phyloP scores from a whole-genome alignment of 306 rosid species.

The Begonia fuchsioides region DNA sequence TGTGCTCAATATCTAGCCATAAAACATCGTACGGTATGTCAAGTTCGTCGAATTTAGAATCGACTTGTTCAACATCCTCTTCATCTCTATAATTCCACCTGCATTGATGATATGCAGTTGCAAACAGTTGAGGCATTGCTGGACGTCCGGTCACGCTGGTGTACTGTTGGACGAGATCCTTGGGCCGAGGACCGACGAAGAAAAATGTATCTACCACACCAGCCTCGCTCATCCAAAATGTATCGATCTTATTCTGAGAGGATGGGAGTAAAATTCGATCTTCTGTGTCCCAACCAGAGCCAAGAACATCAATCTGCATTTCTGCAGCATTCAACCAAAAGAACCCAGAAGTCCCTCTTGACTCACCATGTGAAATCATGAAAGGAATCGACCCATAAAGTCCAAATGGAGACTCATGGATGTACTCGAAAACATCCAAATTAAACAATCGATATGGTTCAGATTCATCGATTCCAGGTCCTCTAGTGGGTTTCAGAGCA shows the following conservation, averaged over 20 bases:
- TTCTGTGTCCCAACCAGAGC: slow-evolving; percentile 83
- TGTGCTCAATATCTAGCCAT: slow-evolving; percentile 98
- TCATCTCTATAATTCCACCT: slow-evolving; percentile 95
- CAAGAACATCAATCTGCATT: slow-evolving; percentile 94
- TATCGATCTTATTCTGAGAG: slow-evolving; percentile 49
- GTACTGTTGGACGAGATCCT: slow-evolving; percentile 76
- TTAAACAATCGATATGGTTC: slow-evolving; percentile 86
- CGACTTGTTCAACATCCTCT: slow-evolving; percentile 89
- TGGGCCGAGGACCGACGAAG: slow-evolving; percentile 70
- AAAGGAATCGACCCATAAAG: slow-evolving; percentile 82
- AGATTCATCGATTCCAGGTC: slow-evolving; percentile 65
- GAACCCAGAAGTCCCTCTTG: slow-evolving; percentile 57
- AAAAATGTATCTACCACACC: slow-evolving; percentile 79
- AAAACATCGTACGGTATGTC: slow-evolving; percentile 90
- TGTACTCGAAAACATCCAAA: slow-evolving; percentile 78
- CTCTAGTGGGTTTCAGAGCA: slow-evolving; percentile 67
- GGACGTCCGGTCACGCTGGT: slow-evolving; percentile 59
- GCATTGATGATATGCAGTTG: slow-evolving; percentile 79
- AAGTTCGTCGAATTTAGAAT: slow-evolving; percentile 70
- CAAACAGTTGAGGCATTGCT: slow-evolving; percentile 74
- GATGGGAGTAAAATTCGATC: slow-evolving; percentile 55
- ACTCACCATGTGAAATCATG: slow-evolving; percentile 82
- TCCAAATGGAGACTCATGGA: slow-evolving; percentile 79
- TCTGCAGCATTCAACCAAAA: slow-evolving; percentile 97
- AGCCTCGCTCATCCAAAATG: slow-evolving; percentile 90